Conservation (phyloP, 495 filamentous ascomycete species). For the Tricharina praecox region DNA sequence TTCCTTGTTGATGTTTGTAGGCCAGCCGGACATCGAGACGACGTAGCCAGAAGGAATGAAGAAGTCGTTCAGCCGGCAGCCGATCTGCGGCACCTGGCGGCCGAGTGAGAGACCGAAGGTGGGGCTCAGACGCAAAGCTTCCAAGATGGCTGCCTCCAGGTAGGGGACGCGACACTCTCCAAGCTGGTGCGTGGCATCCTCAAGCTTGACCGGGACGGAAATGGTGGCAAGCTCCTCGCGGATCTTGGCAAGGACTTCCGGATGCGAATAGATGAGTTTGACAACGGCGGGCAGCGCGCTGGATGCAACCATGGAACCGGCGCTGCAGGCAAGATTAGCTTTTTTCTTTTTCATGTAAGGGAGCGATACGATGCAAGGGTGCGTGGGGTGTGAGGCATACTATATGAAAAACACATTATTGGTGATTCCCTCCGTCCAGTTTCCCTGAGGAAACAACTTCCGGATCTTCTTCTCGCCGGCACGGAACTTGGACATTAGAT, state of each 20-base stretch:
- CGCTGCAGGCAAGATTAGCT: conserved; percentile 8
- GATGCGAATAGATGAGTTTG: conserved; percentile 9
- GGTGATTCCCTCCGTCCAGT: conserved; percentile 15
- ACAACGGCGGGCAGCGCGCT: conserved; percentile 10
- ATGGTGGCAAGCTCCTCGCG: conserved; percentile 16
- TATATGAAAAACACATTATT: conserved; percentile 18
- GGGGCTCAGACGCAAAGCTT: conserved; percentile 18
- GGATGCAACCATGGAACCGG: conserved; percentile 15
- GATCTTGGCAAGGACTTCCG: conserved; percentile 12
- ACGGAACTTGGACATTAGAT: conserved; percentile 18
- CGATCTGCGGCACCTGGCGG: conserved; percentile 18
- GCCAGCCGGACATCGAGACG: conserved; percentile 21
- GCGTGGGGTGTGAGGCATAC: background rate
- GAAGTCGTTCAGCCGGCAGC: conserved; percentile 25
- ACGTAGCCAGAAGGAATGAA: conserved; percentile 23
- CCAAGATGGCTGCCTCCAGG: conserved; percentile 20
- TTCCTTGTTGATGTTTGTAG: conserved; percentile 20
- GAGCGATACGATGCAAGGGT: background rate
- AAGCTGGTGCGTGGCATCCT: conserved; percentile 7
- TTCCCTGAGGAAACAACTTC: conserved; percentile 12
- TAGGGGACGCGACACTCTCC: conserved; percentile 16
- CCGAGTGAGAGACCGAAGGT: conserved; percentile 16
- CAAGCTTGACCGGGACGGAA: background rate
- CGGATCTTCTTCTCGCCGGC: conserved; percentile 16
- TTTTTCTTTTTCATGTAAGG: background rate